Base-by-base conservation (phyloP, 2,329 filamentous ascomycete species). In the Chrysosphaeria jannelii region DNA sequence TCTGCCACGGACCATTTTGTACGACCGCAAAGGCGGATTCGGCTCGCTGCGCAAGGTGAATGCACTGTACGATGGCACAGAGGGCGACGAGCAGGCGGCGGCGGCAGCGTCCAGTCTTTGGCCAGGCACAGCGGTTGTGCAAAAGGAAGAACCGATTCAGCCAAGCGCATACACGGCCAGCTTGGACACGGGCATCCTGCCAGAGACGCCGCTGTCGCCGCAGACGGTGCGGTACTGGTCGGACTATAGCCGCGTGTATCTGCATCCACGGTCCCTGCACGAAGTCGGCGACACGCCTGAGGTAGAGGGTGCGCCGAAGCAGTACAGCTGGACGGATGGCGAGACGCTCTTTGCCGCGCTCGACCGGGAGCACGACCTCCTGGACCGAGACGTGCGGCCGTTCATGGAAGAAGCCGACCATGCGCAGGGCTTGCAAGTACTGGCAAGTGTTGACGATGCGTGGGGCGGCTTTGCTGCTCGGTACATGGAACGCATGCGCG, bases 381-480 rank as follows among this genome's bases (percentile, higher is more conserved):
- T 91, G 4, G 85, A 97, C 39, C 60, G 79, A n/a, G 81, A 97
- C 40, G 48, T 91, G 32, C 56, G 85, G 18, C 66, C 66, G 0
- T 91, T 91, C 39, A 61, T 68, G 3, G 85, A 97, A 45, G 85
- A 93, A 44, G 85, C 78, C 32, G 85, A 97, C 41, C 66, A 76
- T 26, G 55, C 93, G 46, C 79, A 91, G 42, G 81, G 70, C 0
- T 51, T 97, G 10, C 81, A 93, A 40, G 39, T 79, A 8, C 57
- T 79, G 29, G 52, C 66, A 3, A 57, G 59, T 4, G 45, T 65
- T 5, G 72, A 81, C 37, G 71, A 79, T 43, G 70, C 68, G 8
- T 85, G 74, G 74, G 70, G 65, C 29, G 71, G 74, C 1, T 81
- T 81, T 38, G 57, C 66, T 5, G 49, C 64, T 3, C 53, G 56